Conservation (phyloP, 2,329 filamentous ascomycete species). For the Aspergillus sp. region DNA sequence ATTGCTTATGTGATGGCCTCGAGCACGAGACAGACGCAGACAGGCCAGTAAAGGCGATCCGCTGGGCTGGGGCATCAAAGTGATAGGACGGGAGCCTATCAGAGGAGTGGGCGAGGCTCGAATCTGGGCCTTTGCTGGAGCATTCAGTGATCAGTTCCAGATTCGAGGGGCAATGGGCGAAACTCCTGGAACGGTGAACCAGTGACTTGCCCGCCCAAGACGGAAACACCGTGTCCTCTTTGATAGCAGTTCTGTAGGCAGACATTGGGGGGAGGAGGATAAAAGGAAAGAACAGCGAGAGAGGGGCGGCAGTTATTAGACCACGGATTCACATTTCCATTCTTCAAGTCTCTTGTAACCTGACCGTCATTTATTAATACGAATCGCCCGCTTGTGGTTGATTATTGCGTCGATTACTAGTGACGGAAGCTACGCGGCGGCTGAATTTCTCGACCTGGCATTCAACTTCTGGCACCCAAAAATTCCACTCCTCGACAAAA, state of each 20-base stretch:
- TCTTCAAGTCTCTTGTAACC: no score
- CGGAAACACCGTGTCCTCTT: conserved; percentile 35
- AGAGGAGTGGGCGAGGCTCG: conserved; percentile 11
- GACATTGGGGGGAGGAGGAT: not conserved
- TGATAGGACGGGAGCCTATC: conserved; percentile 18
- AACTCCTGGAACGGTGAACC: not conserved
- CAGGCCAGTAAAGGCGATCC: conserved; percentile 17
- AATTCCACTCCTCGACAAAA: conserved; percentile 31
- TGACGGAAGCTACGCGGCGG: conserved; percentile 41
- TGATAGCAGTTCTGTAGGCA: conserved; percentile 6
- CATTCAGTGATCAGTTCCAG: conserved; percentile 1
- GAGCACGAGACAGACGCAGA: conserved; percentile 15
- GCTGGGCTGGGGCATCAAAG: conserved; percentile 17
- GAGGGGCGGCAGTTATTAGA: not conserved
- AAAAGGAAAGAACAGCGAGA: not conserved
- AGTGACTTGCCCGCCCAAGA: conserved; percentile 1
- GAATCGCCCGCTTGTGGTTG: no score
- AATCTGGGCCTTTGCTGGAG: conserved; percentile 13
- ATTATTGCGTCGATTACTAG: conserved; percentile 20
- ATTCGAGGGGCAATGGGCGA: conserved; percentile 4
- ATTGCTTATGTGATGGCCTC: not conserved
- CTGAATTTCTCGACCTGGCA: conserved; percentile 37
- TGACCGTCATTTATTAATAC: no score
- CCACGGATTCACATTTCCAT: not conserved
- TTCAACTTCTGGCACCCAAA: conserved; percentile 31